These are phyloP conservation scores for Lycium ferocissimum DNA, from an alignment of 257 asterid genomes.

Conservation along the genomic window DNA sequence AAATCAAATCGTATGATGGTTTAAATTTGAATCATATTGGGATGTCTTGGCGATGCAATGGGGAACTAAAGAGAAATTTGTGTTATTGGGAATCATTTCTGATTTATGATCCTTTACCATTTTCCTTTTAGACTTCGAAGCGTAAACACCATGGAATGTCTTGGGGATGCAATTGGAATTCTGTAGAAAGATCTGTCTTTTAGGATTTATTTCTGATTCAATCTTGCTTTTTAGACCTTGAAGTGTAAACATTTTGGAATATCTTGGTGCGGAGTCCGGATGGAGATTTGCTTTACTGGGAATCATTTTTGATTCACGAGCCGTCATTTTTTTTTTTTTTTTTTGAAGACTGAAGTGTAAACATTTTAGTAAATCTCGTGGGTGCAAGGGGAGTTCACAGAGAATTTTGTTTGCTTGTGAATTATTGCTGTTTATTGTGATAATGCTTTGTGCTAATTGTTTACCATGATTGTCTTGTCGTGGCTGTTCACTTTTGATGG, in stretches of 20 bases:
- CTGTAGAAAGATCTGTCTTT: background rate
- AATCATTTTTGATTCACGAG: background rate
- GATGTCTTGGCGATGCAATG: background rate
- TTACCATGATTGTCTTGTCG: background rate
- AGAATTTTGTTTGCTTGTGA: background rate
- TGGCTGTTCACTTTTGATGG: background rate
- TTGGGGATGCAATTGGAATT: background rate
- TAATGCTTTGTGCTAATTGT: background rate
- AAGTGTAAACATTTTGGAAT: slow-evolving; percentile 5
- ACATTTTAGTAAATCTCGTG: background rate
- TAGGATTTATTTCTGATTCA: background rate
- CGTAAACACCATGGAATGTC: background rate
- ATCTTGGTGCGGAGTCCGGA: background rate
- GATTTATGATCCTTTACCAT: slow-evolving; percentile 7
- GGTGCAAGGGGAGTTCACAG: slow-evolving; percentile 6
- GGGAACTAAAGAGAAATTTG: background rate
- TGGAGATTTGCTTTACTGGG: slow-evolving; percentile 9
- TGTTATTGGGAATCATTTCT: slow-evolving; percentile 1
- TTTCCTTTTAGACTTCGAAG: background rate
- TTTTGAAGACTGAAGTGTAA: background rate
- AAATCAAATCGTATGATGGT: background rate
- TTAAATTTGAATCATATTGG: background rate
- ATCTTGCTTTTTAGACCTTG: slow-evolving; percentile 3
- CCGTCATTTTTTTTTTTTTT: background rate
- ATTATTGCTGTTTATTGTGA: background rate